phyloP scores from a whole-genome alignment of 441 rosid genomes.

The Dalechampia spathulata region DNA sequence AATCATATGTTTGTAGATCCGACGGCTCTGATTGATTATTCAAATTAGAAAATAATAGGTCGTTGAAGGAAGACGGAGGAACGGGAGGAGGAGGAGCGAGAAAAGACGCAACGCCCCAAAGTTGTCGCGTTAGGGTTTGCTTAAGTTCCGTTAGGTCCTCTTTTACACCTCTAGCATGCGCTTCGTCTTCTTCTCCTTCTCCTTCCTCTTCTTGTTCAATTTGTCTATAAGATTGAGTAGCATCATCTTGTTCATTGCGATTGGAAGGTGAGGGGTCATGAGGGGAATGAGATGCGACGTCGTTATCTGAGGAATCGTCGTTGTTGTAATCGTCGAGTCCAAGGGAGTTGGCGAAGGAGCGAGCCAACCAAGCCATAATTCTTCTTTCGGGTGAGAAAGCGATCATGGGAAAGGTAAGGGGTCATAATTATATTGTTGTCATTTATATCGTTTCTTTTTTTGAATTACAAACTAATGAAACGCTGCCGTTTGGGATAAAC shows the following conservation, averaged over 20 bases:
- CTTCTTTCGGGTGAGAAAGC: slow-evolving; percentile 7
- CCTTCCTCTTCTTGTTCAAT: slow-evolving; percentile 16
- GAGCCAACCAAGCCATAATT: slow-evolving; percentile 88
- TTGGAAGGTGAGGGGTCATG: slow-evolving; percentile 12
- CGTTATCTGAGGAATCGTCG: slow-evolving; percentile 16
- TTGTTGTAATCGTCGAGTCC: slow-evolving; percentile 66
- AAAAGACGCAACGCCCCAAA: slow-evolving; percentile 96
- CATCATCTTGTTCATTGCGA: slow-evolving; percentile 11
- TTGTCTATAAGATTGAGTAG: slow-evolving; percentile 31
- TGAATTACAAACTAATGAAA: no score
- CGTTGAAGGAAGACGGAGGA: slow-evolving; percentile 27
- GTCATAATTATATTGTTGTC: not conserved
- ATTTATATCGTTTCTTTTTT: no score
- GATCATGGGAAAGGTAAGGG: not conserved
- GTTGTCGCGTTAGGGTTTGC: slow-evolving; percentile 60
- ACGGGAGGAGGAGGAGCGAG: slow-evolving; percentile 65
- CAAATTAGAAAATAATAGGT: slow-evolving; percentile 15
- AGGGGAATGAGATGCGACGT: slow-evolving; percentile 6
- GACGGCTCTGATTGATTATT: slow-evolving; percentile 20
- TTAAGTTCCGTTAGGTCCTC: slow-evolving; percentile 78
- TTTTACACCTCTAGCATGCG: slow-evolving; percentile 60
- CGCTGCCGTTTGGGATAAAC: no score
- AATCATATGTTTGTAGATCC: slow-evolving; percentile 47
- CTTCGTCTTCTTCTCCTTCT: slow-evolving; percentile 31
- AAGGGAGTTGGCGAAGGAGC: slow-evolving; percentile 81